phyloP scores from a whole-genome alignment of 331 rosid genomes.

The Saraca asoca region DNA sequence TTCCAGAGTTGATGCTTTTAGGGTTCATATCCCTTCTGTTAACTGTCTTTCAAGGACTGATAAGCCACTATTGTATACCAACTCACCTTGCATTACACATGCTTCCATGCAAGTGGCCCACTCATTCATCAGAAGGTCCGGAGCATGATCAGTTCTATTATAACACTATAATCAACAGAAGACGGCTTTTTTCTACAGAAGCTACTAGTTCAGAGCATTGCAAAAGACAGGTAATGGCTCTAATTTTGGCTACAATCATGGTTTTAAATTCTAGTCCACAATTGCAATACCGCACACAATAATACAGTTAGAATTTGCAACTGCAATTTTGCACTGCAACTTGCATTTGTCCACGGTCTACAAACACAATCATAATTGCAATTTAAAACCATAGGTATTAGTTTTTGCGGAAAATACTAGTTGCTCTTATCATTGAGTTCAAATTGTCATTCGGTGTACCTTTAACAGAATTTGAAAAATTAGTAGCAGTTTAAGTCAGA shows the following conservation, averaged over 20 bases:
- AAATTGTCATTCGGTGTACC: too few species aligned
- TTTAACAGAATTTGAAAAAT: too few species aligned
- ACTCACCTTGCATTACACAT: slow-evolving; percentile 47
- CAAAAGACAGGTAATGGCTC: slow-evolving; percentile 42
- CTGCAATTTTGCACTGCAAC: too few species aligned
- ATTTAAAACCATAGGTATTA: too few species aligned
- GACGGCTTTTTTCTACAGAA: slow-evolving; percentile 58
- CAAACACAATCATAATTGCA: too few species aligned
- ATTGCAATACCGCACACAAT: too few species aligned
- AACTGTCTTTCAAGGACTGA: slow-evolving; percentile 59
- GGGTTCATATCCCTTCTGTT: slow-evolving; percentile 92
- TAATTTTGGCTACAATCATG: neutral
- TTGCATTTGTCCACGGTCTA: too few species aligned
- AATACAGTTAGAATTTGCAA: too few species aligned
- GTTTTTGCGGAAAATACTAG: too few species aligned
- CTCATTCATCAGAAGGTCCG: slow-evolving; percentile 35
- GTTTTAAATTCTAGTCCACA: too few species aligned
- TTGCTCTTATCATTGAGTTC: too few species aligned
- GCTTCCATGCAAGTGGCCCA: slow-evolving; percentile 84
- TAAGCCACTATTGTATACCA: slow-evolving; percentile 70
- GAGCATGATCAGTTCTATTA: slow-evolving; percentile 41
- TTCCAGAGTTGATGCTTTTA: slow-evolving; percentile 87
- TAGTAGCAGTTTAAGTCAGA: too few species aligned
- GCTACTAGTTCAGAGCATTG: slow-evolving; percentile 48
- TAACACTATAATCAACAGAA: slow-evolving; percentile 37